Evolutionary conservation across 257 asterid species (phyloP), one percentile per base, ranked within the genome.

Genomic region (Solanum tacnaense): DNA sequence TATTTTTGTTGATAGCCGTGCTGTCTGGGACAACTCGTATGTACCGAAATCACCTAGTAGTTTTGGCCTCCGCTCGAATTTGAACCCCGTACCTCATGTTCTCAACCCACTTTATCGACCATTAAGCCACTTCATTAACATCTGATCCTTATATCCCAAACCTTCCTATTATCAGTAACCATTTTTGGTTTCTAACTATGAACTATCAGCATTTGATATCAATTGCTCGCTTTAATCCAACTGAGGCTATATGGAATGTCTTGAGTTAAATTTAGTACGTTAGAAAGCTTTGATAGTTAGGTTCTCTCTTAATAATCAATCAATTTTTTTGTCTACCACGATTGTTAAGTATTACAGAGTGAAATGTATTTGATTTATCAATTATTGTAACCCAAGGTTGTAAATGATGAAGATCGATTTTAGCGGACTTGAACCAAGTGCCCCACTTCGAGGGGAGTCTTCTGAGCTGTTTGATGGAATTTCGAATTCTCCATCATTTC

Each of bases 371-470:
- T 81, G 85, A 81, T 18, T 81, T 81, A 29, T 49, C 68, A 9
- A 81, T 84, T 87, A 11, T 83, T 62, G 83, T 56, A 82, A 88
- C 88, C 31, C 32, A 90, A 88, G 90, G 84, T 73, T 73, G 89
- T 67, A 56, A 87, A 95, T 90, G 95, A 93, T 92, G 98, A 94
- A 91, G 91, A 92, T 95, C 67, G 95, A 95, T 89, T 95, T 97
- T 56, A 92, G 95, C 79, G 97, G 95, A 87, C 95, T 97, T 84
- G 96, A 97, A 31, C 88, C 96, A 46, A 88, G 87, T 31, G 92
- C 93, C 32, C 92, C 96, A 7, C n/a, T 94, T 76, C 90, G 88
- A 88, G 93, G 90, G 86, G 90, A 84, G 84, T 32, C 87, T 6
- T 90, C 89, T 88, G 96, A 94, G 56, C 88, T 91, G 46, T 83